Evolutionary conservation across 1,139 yeast species (phyloP).

Genomic region (Scheffersomyces stambukii): DNA sequence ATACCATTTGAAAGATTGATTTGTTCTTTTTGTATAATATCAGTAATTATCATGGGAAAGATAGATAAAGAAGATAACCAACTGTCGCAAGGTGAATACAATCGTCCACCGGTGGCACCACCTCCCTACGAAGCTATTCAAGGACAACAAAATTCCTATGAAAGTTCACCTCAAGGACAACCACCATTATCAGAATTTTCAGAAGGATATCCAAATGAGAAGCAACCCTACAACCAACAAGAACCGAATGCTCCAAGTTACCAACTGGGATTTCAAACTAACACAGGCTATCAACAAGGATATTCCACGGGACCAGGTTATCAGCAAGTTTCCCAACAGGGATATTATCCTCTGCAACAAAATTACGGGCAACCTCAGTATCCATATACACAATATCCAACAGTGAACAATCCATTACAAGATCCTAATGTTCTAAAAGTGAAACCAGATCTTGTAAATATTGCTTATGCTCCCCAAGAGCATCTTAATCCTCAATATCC

Average conservation of each 20-base stretch:
- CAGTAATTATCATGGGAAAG: conserved; percentile 4
- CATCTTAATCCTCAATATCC: conserved; percentile 37
- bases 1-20: no score
- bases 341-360: background rate
- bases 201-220: conserved; percentile 1
- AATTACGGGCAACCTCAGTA: no score
- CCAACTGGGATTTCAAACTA: background rate
- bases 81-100: no score
- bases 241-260: no score
- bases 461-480: conserved; percentile 31
- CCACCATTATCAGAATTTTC: conserved; percentile 7
- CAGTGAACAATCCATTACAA: conserved; percentile 20
- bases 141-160: conserved; percentile 7
- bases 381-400: no score
- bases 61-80: conserved; percentile 6
- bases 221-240: conserved; percentile 1
- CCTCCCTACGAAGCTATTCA: conserved; percentile 12
- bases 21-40: background rate
- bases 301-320: conserved; percentile 5
- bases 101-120: conserved; percentile 9
- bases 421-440: conserved; percentile 29
- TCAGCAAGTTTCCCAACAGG: conserved; percentile 6
- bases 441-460: conserved; percentile 34
- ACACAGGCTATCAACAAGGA: conserved; percentile 3
- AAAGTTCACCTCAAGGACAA: conserved; percentile 4